These are phyloP conservation scores for Leucocoprinus birnbaumii DNA, from an alignment of 768 basidiomycete species.

Conservation along the genomic window DNA sequence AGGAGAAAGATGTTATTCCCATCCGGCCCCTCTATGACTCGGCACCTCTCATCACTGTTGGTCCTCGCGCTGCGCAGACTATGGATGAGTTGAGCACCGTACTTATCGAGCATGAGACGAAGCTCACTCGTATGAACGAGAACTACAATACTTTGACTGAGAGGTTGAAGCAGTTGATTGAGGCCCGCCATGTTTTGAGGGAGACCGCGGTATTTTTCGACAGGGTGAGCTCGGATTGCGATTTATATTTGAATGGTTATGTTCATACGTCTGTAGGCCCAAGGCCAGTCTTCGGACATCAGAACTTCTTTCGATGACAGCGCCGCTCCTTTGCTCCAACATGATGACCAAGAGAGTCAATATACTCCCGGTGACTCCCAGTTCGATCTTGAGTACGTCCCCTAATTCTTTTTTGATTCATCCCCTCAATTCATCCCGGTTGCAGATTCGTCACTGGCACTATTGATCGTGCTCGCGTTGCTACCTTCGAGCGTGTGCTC, in stretches of 20 bases:
- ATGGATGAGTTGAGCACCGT: constrained; percentile 92
- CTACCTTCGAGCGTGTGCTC: constrained; percentile 94
- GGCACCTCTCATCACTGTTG: constrained; percentile 82
- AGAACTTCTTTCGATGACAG: constrained; percentile 90
- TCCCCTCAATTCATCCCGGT: constrained; percentile 8
- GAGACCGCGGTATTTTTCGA: constrained; percentile 98
- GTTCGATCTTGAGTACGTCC: constrained; percentile 84
- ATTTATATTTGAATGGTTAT: not conserved
- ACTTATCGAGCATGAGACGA: constrained; percentile 81
- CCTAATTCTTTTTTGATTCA: not conserved
- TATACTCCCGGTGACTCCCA: constrained; percentile 47
- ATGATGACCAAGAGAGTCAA: constrained; percentile 80
- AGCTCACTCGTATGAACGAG: constrained; percentile 87
- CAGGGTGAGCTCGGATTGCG: constrained; percentile 44
- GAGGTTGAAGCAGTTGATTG: constrained; percentile 81
- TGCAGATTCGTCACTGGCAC: constrained; percentile 94
- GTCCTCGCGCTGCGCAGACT: constrained; percentile 89
- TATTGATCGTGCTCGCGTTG: constrained; percentile 87
- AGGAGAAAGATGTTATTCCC: constrained; percentile 79
- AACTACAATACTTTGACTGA: constrained; percentile 88
- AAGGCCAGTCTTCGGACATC: constrained; percentile 74
- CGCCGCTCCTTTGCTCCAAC: constrained; percentile 85
- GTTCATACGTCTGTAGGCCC: constrained; percentile 50
- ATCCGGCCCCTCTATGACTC: constrained; percentile 86
- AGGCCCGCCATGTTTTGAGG: constrained; percentile 90